These are phyloP conservation scores for Camillea tinctor DNA, from an alignment of 2,329 filamentous ascomycete species.

Conservation along the genomic window DNA sequence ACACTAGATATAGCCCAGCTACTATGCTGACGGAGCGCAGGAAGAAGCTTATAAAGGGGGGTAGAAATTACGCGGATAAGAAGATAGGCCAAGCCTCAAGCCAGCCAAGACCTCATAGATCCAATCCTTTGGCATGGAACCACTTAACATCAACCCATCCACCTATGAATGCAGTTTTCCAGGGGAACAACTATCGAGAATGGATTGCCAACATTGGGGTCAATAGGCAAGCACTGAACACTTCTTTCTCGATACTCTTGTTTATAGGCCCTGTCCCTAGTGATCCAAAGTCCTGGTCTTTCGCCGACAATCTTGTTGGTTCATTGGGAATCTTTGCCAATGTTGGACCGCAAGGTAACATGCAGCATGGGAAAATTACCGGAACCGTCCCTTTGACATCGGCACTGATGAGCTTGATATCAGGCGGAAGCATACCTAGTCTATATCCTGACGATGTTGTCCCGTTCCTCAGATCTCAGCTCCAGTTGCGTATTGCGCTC, in stretches of 20 bases:
- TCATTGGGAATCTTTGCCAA: constrained; percentile 56
- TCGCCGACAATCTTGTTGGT: constrained; percentile 57
- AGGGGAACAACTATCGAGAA: constrained; percentile 50
- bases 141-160: constrained; percentile 20
- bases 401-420: constrained; percentile 44
- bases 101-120: neutral
- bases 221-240: constrained; percentile 57
- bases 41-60: constrained; percentile 1
- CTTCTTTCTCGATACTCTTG: constrained; percentile 64
- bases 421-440: constrained; percentile 34
- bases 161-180: constrained; percentile 35
- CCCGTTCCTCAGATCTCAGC: constrained; percentile 40
- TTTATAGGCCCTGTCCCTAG: constrained; percentile 59
- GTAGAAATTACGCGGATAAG: neutral
- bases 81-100: neutral
- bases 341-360: constrained; percentile 23
- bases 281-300: constrained; percentile 49
- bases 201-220: constrained; percentile 69
- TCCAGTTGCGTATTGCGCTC: constrained; percentile 36
- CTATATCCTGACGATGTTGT: constrained; percentile 38
- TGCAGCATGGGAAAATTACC: constrained; percentile 39
- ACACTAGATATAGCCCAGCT: constrained; percentile 49
- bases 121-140: constrained; percentile 23
- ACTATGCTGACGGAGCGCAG: constrained; percentile 25
- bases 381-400: constrained; percentile 53